Conservation (phyloP, 805 yeast genomes). For the Myxozyma vanderwaltii region DNA sequence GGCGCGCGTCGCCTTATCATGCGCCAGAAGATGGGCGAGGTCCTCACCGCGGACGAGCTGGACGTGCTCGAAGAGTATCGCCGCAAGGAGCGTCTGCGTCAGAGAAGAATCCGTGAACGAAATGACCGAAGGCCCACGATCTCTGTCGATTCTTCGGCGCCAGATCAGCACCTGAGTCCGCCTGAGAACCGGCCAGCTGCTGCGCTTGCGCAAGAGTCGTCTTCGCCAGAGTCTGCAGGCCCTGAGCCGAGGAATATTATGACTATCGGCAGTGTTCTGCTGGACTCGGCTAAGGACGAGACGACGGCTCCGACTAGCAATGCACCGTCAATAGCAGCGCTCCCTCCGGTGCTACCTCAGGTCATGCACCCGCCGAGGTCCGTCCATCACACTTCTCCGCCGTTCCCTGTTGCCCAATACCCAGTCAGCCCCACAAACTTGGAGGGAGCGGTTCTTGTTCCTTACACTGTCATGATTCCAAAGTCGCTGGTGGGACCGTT, state of each 20-base stretch:
- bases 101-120: no score
- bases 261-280: not conserved
- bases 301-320: not conserved
- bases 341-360: not conserved
- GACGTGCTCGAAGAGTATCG: no score
- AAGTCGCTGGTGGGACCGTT: not conserved
- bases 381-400: not conserved
- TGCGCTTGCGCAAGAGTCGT: no score
- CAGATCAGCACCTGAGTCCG: no score
- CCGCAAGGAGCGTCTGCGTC: no score
- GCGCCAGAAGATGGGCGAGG: no score
- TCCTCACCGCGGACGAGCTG: no score
- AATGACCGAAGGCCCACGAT: no score
- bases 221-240: not conserved
- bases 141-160: no score
- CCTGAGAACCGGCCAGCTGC: no score
- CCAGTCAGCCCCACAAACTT: not conserved
- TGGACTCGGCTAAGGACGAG: not conserved
- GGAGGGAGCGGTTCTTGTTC: not conserved
- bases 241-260: not conserved
- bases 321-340: not conserved
- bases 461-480: not conserved
- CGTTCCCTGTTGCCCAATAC: not conserved
- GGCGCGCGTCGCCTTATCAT: no score
- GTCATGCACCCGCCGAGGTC: conserved; percentile 34